Conservation (phyloP, 2,329 filamentous ascomycete genomes). For the Trichoderma simmonsii region DNA sequence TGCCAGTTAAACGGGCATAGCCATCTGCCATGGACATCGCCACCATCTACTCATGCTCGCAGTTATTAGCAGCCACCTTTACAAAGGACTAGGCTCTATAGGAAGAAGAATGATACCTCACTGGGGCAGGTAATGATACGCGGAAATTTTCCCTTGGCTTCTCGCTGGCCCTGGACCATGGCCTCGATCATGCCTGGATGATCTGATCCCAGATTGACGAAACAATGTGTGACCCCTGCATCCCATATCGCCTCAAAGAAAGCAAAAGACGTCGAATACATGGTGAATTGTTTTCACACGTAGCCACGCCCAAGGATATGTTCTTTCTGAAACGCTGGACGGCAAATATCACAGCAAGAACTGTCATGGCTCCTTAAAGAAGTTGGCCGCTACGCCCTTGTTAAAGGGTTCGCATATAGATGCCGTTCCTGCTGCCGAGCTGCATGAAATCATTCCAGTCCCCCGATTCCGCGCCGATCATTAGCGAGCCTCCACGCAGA, state of each 20-base stretch:
- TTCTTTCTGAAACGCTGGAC: neutral
- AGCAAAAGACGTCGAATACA: neutral
- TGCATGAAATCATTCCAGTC: neutral
- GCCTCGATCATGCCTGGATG: neutral
- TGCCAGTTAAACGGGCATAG: neutral
- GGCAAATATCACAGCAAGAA: neutral
- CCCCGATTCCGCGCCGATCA: neutral
- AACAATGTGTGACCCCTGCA: neutral
- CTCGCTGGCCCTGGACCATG: neutral
- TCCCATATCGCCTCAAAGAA: neutral
- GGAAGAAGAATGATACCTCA: neutral
- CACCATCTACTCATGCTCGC: neutral
- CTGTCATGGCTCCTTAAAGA: neutral
- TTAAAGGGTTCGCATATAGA: neutral
- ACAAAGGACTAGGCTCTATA: neutral
- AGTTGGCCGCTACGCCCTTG: neutral
- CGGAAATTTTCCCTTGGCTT: neutral
- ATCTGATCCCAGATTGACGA: neutral
- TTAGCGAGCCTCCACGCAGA: neutral
- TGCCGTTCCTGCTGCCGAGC: neutral
- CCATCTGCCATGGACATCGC: slow-evolving; percentile 4
- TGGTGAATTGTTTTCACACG: neutral
- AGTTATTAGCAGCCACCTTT: neutral
- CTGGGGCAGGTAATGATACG: neutral
- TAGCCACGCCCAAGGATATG: too few relatives aligned